phyloP scores from a whole-genome alignment of 1,284 basidiomycete species.

The Coniferiporia weirii region DNA sequence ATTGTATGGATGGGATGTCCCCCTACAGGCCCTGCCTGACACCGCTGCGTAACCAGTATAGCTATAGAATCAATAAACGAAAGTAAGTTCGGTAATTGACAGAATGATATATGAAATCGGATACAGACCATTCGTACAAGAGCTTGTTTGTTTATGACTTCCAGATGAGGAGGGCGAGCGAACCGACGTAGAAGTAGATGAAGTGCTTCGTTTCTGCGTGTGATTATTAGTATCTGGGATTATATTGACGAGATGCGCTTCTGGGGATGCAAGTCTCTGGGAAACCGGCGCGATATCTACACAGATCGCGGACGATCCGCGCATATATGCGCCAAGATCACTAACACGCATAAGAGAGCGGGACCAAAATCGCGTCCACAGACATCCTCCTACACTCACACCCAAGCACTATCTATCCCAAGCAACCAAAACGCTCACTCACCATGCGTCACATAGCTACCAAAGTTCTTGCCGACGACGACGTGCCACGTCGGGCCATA shows the following conservation, averaged over 20 bases:
- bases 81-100: background rate
- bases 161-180: constrained; percentile 90
- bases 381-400: background rate
- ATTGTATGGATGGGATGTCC: background rate
- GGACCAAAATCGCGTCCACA: background rate
- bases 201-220: constrained; percentile 89
- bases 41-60: background rate
- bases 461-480: constrained; percentile 97
- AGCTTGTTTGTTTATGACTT: constrained; percentile 65
- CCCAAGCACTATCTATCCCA: background rate
- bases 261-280: background rate
- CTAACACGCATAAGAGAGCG: no score
- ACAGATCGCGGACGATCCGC: constrained; percentile 16
- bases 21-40: background rate
- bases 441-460: constrained; percentile 97
- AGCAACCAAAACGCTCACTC: no score
- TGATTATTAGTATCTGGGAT: constrained; percentile 1
- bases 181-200: constrained; percentile 93
- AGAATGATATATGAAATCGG: background rate
- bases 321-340: background rate
- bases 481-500: constrained; percentile 96
- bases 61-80: background rate
- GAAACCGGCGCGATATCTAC: constrained; percentile 4
- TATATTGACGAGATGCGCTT: constrained; percentile 6
- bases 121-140: constrained; percentile 9